Evolutionary conservation across 805 yeast species (phyloP).

Genomic region (Pichia cabralensis): DNA sequence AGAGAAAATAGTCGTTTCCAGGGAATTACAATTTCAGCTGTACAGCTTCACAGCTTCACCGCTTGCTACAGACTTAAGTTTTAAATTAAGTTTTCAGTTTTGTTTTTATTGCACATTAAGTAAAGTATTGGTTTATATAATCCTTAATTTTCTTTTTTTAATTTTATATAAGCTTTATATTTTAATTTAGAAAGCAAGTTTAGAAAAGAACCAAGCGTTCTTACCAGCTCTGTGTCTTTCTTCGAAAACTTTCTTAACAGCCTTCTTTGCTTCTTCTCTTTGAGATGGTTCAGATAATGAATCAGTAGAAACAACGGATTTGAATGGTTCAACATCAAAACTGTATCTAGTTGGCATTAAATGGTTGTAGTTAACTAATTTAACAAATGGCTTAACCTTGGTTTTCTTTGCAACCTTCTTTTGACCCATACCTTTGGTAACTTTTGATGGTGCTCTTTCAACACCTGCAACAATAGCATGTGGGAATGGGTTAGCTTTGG

Average conservation of each 20-base stretch:
- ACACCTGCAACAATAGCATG: conserved; percentile 99
- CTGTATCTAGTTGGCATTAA: conserved; percentile 99
- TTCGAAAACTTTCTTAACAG: conserved; percentile 97
- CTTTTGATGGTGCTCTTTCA: conserved; percentile 97
- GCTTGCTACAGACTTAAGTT: too few relatives aligned
- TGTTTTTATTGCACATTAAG: too few relatives aligned
- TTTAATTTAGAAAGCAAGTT: conserved; percentile 34
- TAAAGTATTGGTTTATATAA: too few relatives aligned
- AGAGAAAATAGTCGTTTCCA: too few relatives aligned
- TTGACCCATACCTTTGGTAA: conserved; percentile 87
- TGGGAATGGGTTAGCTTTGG: conserved; percentile 98
- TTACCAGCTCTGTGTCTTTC: conserved; percentile 99
- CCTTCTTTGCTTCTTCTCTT: conserved; percentile 98
- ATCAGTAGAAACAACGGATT: conserved; percentile 84
- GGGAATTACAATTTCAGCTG: too few relatives aligned
- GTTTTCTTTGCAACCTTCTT: conserved; percentile 97
- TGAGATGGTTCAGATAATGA: conserved; percentile 96
- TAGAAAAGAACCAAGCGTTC: conserved; percentile 99
- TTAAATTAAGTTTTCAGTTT: too few relatives aligned
- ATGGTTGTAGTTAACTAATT: conserved; percentile 99
- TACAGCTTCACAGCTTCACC: too few relatives aligned
- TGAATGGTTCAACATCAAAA: conserved; percentile 92
- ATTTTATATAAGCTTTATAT: conserved; percentile 7
- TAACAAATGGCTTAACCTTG: conserved; percentile 97
- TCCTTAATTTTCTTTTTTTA: conserved; percentile 9